A percentile compares a stretch with the other conserved stretches of the same genome.
These are phyloP conservation scores for Dendrobium catenatum DNA, from an alignment of 106 monocot genomes.

Conservation along the genomic window DNA sequence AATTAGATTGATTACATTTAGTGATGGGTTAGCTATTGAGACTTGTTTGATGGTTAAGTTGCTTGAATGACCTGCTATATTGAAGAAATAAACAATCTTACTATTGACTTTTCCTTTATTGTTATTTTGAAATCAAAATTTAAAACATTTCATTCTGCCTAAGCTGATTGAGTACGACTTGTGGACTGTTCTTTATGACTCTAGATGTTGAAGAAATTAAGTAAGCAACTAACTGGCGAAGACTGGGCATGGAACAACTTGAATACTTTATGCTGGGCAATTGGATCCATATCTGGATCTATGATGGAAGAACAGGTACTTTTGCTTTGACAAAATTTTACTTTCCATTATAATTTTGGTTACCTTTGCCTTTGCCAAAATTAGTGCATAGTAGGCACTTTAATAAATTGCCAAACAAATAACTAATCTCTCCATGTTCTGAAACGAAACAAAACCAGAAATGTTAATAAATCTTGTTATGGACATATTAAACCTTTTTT, in stretches of 20 bases:
- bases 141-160: not conserved
- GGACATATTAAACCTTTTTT: too few relatives aligned
- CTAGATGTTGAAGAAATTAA: constrained; percentile 93
- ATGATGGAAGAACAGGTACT: constrained; percentile 96
- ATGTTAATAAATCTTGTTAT: too few relatives aligned
- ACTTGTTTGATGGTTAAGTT: not conserved
- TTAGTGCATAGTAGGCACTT: too few relatives aligned
- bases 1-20: not conserved
- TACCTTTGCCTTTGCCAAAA: too few relatives aligned
- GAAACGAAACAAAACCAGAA: too few relatives aligned
- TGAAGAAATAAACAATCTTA: not conserved
- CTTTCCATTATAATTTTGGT: not conserved
- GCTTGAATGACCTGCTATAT: not conserved
- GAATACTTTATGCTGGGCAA: constrained; percentile 97
- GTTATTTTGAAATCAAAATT: not conserved
- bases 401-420: too few relatives aligned
- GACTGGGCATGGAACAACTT: constrained; percentile 98
- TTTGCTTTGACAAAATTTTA: not conserved
- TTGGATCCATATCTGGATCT: constrained; percentile 97
- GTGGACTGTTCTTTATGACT: not conserved
- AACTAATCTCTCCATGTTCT: too few relatives aligned
- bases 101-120: not conserved
- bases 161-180: not conserved
- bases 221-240: constrained; percentile 84
- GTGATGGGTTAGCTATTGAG: not conserved